phyloP scores from a whole-genome alignment of 2,329 filamentous ascomycete species.

The Capronia epimyces region DNA sequence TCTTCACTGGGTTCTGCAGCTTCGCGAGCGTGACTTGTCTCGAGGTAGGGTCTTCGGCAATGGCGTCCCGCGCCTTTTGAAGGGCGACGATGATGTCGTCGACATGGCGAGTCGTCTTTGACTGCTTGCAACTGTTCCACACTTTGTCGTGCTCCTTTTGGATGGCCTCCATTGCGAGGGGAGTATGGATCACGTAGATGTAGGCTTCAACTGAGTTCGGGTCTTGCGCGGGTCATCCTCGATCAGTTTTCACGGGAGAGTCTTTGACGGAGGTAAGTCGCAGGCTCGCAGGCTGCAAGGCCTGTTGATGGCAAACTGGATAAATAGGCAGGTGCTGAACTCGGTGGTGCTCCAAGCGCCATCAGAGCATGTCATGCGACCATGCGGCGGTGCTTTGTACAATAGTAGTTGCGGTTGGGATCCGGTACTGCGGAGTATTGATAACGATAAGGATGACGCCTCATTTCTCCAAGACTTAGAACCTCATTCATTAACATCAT shows the following conservation, averaged over 20 bases:
- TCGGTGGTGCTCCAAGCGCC: neutral
- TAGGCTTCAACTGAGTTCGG: neutral
- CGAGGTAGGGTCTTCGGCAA: constrained; percentile 66
- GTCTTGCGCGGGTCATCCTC: neutral
- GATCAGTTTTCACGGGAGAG: neutral
- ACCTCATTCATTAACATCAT: neutral
- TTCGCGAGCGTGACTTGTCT: constrained; percentile 72
- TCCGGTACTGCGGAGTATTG: neutral
- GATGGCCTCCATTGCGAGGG: constrained; percentile 54
- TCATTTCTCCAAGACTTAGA: neutral
- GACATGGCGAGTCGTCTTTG: constrained; percentile 68
- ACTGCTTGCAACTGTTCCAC: constrained; percentile 62
- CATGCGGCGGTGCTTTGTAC: no score
- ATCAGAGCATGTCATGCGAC: neutral
- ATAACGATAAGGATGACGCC: constrained; percentile 1
- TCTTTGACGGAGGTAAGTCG: no score
- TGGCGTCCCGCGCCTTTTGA: constrained; percentile 63
- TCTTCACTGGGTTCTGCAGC: constrained; percentile 78
- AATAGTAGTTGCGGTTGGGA: no score
- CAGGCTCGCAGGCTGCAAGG: neutral
- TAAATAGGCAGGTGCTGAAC: neutral
- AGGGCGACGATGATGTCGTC: constrained; percentile 78
- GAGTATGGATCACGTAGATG: neutral
- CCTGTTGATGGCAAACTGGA: neutral
- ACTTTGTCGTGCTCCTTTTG: constrained; percentile 70